Evolutionary conservation across 2,329 filamentous ascomycete species (phyloP), one percentile per base, ranked within the genome.

Genomic region (Hysterium pulicare): DNA sequence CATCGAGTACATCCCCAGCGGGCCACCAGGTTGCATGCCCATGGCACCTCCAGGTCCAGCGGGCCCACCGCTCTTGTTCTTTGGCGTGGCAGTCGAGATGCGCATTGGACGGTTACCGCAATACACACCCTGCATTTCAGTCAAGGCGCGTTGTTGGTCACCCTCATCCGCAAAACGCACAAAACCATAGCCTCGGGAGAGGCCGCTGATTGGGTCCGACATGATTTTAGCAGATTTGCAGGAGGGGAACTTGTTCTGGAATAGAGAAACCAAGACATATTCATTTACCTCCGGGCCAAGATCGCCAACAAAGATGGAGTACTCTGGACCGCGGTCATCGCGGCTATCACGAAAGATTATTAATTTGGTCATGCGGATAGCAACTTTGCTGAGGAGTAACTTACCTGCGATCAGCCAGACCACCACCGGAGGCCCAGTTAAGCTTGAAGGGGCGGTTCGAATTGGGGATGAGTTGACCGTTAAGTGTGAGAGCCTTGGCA

Each of bases 151-250:
- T 75, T 98, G 91, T 75, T 97, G 91, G 63, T 98, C 93, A 54
- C 83, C 81, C 75, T 97, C 91, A 55, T 95, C 89, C 40, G 89
- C 89, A 75, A 98, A 98, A 54, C 93, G 89, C 40, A 98, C 93
- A 61, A 98, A 98, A 35, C 93, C 93, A 62, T 98, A 98, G 43
- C 93, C 93, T 50, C 93, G 90, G 51, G 90, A 96, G 81, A 97
- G 91, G 58, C 93, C 93, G 51, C 87, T 95, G 72, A 97, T 93
- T 48, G 93, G 91, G 63, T 98, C 93, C 47, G 91, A 95, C 93
- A 98, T 98, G 72, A 98, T 98, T 80, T 98, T 98, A 62, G 93
- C 93, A 28, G 90, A 95, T 77, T 97, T 97, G 87, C 91, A 97
- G 7, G 90, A 95, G 0, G 87, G 86, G 77, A 95, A 98, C 48